Base-by-base conservation (phyloP, 257 asterid genomes). In the Gentiana dahurica region DNA sequence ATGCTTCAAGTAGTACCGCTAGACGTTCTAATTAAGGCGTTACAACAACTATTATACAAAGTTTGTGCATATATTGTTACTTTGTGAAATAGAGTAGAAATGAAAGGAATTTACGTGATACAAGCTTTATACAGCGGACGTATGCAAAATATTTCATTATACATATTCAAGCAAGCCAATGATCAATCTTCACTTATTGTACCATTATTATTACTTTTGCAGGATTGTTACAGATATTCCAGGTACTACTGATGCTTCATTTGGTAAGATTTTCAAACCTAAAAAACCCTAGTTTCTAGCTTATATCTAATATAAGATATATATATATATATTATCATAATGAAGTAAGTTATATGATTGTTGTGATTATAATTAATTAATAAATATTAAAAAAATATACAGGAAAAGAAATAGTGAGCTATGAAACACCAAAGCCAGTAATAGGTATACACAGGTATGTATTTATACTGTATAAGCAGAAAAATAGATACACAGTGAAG, bases 161-260 rank as follows among this genome's bases (percentile, higher is more conserved):
- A 24, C 5, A 50, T 51, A 15, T 13, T 9, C n/a, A 34, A 35
- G 41, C 35, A 47, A 34, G 36, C 13, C 49, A 12, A 24, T 57
- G 47, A 49, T 24, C 24, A 24, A 24, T 24, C 24, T 24, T 24
- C 24, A 24, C 24, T 24, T 24, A 24, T 24, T 24, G 24, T 24
- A 24, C 24, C 24, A 24, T 24, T 24, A 61, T 69, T 67, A 65
- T 50, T 6, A 63, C 53, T 36, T 2, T 65, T 12, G 52, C 95
- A 90, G 97, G 97, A 77, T 90, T 1, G 84, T 90, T 47, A 79
- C 96, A 51, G 93, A 90, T 62, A 90, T 90, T 59, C 97, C 97
- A 6, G 97, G 97, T 61, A 84, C 95, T 8, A 90, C 97, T 12
- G 87, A 84, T 64, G 60, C 94, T 65, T 75, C 97, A 55, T 90